Evolutionary conservation across 2,329 filamentous ascomycete genomes (phyloP), one percentile per base, ranked within the genome.

Genomic region (Verticillium klebahnii): DNA sequence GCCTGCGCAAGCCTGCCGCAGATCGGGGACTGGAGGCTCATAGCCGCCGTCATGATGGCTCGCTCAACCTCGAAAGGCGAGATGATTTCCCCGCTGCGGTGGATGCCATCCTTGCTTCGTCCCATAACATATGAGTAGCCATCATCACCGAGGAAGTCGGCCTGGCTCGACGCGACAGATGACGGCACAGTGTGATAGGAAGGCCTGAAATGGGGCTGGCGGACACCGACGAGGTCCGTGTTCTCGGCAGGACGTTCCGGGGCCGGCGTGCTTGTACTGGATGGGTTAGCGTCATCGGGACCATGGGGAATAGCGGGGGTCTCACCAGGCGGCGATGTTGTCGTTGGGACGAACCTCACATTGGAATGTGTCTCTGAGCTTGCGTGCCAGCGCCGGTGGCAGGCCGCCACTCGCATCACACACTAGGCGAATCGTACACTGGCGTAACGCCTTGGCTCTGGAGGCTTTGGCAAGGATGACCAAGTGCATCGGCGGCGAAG

Each of bases 51-150:
- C 50, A 84, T 73, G 61, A 85, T 79, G 8, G 82, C 82, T 64
- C 85, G 80, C 67, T 85, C 83, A 19, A 86, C 77, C 67, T 86
- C 83, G 60, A 85, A 84, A 0, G 83, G 83, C 4, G 81, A 84
- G 61, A 86, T 85, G 17, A 85, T 75, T 67, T 86, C 83, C 36
- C 83, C 82, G 45, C 83, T 83, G 17, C 82, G 78, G 66, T 84
- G 84, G 69, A 85, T 84, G 60, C 84, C 81, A 61, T 85, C 82
- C 65, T 84, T 85, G 68, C 77, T 83, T 34, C 82, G 76, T 6
- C 82, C 82, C 3, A 82, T 85, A 64, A 85, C 80, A 69, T 79
- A 84, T 8, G 85, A 74, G 64, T 80, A 84, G 29, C 80, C 80
- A 15, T 82, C 78, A 1, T 70, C 61, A 63, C 85, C 82, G 62